These are phyloP conservation scores for Fusarium transvaalense DNA, from an alignment of 2,329 filamentous ascomycete genomes.

Conservation along the genomic window DNA sequence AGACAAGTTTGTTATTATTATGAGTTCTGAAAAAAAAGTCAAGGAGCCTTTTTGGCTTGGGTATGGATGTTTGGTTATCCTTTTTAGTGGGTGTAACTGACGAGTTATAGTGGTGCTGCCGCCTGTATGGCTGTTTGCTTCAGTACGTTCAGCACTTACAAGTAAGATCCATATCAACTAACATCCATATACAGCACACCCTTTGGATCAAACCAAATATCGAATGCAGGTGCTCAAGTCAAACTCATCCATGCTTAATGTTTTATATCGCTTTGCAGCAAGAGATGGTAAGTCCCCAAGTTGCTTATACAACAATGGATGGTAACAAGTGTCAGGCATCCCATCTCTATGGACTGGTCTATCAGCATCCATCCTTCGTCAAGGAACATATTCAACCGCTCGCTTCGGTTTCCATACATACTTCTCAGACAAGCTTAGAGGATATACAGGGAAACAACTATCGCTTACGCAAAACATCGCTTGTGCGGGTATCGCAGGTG, in stretches of 20 bases:
- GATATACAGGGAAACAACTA: conserved; percentile 49
- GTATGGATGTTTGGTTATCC: conserved; percentile 51
- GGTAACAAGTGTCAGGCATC: conserved; percentile 50
- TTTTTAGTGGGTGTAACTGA: background rate
- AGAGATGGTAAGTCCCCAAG: conserved; percentile 52
- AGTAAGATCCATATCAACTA: background rate
- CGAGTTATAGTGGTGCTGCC: conserved; percentile 54
- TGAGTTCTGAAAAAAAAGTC: conserved; percentile 37
- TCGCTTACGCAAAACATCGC: conserved; percentile 53
- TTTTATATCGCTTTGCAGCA: conserved; percentile 55
- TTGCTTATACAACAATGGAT: rapidly evolving
- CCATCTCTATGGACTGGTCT: conserved; percentile 59
- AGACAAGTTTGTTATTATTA: conserved; percentile 1
- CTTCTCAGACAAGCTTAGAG: conserved; percentile 50
- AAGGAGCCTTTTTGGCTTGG: conserved; percentile 61
- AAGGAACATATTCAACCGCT: conserved; percentile 60
- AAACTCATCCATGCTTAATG: conserved; percentile 56
- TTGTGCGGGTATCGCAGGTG: conserved; percentile 57
- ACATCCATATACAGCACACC: conserved; percentile 53
- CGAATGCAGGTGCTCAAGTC: conserved; percentile 61
- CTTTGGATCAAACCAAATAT: conserved; percentile 61
- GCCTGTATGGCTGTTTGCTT: conserved; percentile 62
- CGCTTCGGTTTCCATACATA: conserved; percentile 58
- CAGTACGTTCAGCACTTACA: conserved; percentile 50
- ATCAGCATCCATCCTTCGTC: conserved; percentile 59